Evolutionary conservation across 768 basidiomycete genomes (phyloP).

Genomic region (Mycena vulgaris): DNA sequence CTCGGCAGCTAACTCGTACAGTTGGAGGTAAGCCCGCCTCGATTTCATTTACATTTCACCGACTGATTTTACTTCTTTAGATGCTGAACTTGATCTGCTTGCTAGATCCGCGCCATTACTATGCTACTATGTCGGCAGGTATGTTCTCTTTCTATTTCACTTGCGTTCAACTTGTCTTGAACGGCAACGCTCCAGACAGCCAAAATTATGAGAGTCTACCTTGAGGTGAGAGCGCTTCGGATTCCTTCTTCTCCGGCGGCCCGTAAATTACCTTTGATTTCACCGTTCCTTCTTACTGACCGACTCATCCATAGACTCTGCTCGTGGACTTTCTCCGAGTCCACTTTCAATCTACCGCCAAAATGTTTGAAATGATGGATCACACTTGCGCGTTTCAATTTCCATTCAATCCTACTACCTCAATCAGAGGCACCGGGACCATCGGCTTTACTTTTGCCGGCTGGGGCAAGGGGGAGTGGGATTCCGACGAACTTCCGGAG

Average conservation of each 20-base stretch:
- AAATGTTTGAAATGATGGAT: slow-evolving; percentile 7
- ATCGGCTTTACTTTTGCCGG: too few relatives aligned
- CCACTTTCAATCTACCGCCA: slow-evolving; percentile 3
- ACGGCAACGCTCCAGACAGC: background rate
- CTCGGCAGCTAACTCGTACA: background rate
- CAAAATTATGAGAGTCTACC: slow-evolving; percentile 13
- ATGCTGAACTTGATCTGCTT: background rate
- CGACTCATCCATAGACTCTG: slow-evolving; percentile 10
- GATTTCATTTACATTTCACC: slow-evolving; percentile 4
- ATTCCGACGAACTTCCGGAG: too few relatives aligned
- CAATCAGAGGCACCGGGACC: too few relatives aligned
- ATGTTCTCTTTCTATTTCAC: background rate
- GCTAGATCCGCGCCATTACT: slow-evolving; percentile 3
- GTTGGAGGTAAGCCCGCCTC: background rate
- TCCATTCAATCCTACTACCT: too few relatives aligned
- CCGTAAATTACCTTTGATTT: background rate
- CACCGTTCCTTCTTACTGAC: too few relatives aligned
- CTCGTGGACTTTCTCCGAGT: slow-evolving; percentile 5
- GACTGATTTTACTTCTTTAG: slow-evolving; percentile 4
- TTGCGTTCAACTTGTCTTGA: slow-evolving; percentile 15
- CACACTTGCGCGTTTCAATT: too few relatives aligned
- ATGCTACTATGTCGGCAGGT: slow-evolving; percentile 1
- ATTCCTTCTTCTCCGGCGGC: slow-evolving; percentile 8
- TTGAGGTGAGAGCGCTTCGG: slow-evolving; percentile 1
- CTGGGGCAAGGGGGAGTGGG: too few relatives aligned